These are phyloP conservation scores for Massarina eburnea DNA, from an alignment of 2,329 filamentous ascomycete genomes.

Conservation along the genomic window DNA sequence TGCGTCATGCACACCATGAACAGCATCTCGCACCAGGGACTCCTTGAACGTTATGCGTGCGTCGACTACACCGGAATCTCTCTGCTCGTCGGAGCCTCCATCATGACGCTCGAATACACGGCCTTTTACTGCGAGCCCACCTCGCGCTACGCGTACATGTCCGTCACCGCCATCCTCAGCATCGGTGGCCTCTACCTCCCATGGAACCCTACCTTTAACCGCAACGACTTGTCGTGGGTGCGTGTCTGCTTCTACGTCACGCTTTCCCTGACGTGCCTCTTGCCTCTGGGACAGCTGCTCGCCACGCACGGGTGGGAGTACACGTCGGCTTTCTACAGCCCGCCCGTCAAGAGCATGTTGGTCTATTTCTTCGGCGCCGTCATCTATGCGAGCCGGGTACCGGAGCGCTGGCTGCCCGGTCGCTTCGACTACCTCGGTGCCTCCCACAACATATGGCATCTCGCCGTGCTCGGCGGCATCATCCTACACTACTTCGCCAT, in stretches of 20 bases:
- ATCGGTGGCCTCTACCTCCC: constrained; percentile 86
- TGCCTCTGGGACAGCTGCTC: constrained; percentile 83
- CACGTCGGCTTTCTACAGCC: constrained; percentile 88
- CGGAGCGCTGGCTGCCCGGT: constrained; percentile 89
- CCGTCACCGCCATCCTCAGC: constrained; percentile 76
- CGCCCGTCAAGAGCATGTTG: constrained; percentile 77
- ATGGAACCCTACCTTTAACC: constrained; percentile 96
- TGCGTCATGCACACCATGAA: constrained; percentile 99
- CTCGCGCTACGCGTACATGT: constrained; percentile 84
- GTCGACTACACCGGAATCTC: constrained; percentile 99
- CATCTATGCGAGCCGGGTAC: constrained; percentile 88
- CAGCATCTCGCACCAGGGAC: constrained; percentile 83
- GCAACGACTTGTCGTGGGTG: constrained; percentile 86
- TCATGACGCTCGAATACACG: constrained; percentile 98
- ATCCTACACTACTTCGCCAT: constrained; percentile 97
- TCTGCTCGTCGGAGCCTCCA: constrained; percentile 88
- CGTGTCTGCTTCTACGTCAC: constrained; percentile 90
- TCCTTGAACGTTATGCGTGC: constrained; percentile 94
- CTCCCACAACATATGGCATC: constrained; percentile 96
- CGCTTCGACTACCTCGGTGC: constrained; percentile 94
- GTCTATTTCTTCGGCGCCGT: constrained; percentile 85
- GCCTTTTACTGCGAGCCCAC: constrained; percentile 97
- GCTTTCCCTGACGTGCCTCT: constrained; percentile 82
- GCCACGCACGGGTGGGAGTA: constrained; percentile 75
- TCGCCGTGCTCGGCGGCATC: constrained; percentile 91